phyloP scores from a whole-genome alignment of 768 basidiomycete species.

The Suillus subaureus region DNA sequence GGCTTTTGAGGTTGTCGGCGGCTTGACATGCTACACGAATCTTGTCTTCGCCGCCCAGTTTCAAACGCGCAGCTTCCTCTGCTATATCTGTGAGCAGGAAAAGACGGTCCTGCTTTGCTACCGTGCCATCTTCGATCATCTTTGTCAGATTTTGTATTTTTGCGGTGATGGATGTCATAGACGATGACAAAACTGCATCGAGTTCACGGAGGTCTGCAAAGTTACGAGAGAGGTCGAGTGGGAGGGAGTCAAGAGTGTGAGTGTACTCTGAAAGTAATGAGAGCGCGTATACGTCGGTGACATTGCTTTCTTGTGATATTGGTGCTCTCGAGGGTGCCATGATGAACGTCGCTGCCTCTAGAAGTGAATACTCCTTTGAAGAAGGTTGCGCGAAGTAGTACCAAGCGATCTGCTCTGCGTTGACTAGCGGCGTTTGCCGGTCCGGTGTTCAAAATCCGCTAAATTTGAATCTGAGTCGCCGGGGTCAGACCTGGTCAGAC shows the following conservation, averaged over 20 bases:
- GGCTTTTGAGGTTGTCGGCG: constrained; percentile 80
- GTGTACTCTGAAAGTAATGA: constrained; percentile 80
- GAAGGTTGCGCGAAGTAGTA: background rate
- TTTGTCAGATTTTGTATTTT: constrained; percentile 76
- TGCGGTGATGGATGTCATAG: constrained; percentile 76
- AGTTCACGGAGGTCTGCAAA: constrained; percentile 97
- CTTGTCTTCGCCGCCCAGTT: constrained; percentile 96
- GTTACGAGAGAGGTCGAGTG: constrained; percentile 90
- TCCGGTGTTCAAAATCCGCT: constrained; percentile 18
- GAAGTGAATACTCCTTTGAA: background rate
- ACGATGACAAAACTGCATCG: constrained; percentile 93
- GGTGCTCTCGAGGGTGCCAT: constrained; percentile 42
- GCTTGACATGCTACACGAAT: constrained; percentile 92
- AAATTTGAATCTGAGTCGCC: constrained; percentile 3
- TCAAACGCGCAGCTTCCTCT: constrained; percentile 88
- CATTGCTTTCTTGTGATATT: constrained; percentile 31
- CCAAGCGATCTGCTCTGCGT: background rate
- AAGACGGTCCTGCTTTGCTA: constrained; percentile 72
- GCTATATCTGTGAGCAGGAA: constrained; percentile 90
- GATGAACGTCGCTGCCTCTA: constrained; percentile 8
- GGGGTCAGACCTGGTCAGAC: background rate
- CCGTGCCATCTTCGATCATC: constrained; percentile 69
- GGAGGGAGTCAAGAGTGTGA: constrained; percentile 91
- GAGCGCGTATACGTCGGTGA: constrained; percentile 60
- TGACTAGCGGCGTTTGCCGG: constrained; percentile 31